Evolutionary conservation across 169 alveolate genomes (phyloP).

Genomic region (Babesia caballi): DNA sequence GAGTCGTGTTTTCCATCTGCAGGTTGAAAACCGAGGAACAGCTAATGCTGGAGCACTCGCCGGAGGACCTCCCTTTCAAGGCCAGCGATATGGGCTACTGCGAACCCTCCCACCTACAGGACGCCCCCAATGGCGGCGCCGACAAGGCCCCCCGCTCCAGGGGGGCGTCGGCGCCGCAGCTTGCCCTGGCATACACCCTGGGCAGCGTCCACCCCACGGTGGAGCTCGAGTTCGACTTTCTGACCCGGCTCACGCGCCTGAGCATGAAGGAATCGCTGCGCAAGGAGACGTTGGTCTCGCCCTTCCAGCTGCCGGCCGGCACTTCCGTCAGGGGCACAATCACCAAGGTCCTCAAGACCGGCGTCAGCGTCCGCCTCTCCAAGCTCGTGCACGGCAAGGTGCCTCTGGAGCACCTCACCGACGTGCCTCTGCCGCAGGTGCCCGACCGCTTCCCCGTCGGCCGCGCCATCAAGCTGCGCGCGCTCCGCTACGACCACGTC

Average conservation of each 20-base stretch:
- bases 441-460: constrained; percentile 54
- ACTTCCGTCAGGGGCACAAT: constrained; percentile 35
- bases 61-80: background rate
- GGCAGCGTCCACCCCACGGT: constrained; percentile 37
- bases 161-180: background rate
- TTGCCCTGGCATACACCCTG: background rate
- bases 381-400: constrained; percentile 56
- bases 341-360: constrained; percentile 25
- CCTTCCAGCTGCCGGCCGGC: constrained; percentile 47
- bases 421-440: constrained; percentile 43
- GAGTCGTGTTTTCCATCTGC: constrained; percentile 25
- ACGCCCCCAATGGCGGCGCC: background rate
- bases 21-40: background rate
- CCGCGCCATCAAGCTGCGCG: constrained; percentile 38
- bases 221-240: constrained; percentile 32
- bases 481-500: constrained; percentile 52
- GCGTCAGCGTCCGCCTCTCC: constrained; percentile 55
- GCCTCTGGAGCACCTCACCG: constrained; percentile 58
- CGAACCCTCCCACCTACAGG: background rate
- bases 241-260: constrained; percentile 25
- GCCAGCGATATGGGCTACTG: constrained; percentile 4
- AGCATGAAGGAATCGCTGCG: constrained; percentile 14
- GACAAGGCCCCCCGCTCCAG: background rate
- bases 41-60: background rate
- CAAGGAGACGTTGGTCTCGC: constrained; percentile 28